Percentiles rank a stretch among this genome's conserved stretches.
These are phyloP conservation scores for Xylaria sp. DNA, from an alignment of 495 filamentous ascomycete genomes.

Conservation along the genomic window DNA sequence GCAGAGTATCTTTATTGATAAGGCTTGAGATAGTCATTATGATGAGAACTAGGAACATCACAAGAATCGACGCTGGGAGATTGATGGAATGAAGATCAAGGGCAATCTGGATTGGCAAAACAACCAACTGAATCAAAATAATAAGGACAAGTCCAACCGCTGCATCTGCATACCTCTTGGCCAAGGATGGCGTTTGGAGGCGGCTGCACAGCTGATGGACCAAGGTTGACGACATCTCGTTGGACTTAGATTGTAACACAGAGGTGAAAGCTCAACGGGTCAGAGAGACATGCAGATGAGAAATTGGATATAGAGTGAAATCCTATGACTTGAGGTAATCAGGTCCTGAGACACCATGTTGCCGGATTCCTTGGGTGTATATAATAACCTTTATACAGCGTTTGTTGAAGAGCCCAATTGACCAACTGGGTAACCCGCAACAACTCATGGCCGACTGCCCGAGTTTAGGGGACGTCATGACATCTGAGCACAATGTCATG, in stretches of 20 bases:
- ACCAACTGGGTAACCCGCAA: neutral
- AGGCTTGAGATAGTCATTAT: slow-evolving; percentile 32
- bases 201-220: slow-evolving; percentile 33
- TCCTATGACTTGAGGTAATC: slow-evolving; percentile 32
- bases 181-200: slow-evolving; percentile 32
- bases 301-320: neutral
- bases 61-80: slow-evolving; percentile 38
- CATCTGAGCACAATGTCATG: slow-evolving; percentile 22
- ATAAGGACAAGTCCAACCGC: slow-evolving; percentile 36
- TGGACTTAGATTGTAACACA: slow-evolving; percentile 27
- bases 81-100: slow-evolving; percentile 38
- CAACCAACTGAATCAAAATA: slow-evolving; percentile 30
- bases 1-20: slow-evolving; percentile 29
- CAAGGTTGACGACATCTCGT: slow-evolving; percentile 28
- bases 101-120: slow-evolving; percentile 34
- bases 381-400: slow-evolving; percentile 27
- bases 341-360: slow-evolving; percentile 16
- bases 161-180: slow-evolving; percentile 37
- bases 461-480: neutral
- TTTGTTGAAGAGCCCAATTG: slow-evolving; percentile 23
- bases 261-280: slow-evolving; percentile 24
- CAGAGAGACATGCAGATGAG: slow-evolving; percentile 33
- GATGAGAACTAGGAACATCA: slow-evolving; percentile 34
- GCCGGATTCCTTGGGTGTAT: slow-evolving; percentile 16
- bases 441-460: neutral